Conservation (phyloP, 1,139 yeast species). For the Eremothecium coryli region DNA sequence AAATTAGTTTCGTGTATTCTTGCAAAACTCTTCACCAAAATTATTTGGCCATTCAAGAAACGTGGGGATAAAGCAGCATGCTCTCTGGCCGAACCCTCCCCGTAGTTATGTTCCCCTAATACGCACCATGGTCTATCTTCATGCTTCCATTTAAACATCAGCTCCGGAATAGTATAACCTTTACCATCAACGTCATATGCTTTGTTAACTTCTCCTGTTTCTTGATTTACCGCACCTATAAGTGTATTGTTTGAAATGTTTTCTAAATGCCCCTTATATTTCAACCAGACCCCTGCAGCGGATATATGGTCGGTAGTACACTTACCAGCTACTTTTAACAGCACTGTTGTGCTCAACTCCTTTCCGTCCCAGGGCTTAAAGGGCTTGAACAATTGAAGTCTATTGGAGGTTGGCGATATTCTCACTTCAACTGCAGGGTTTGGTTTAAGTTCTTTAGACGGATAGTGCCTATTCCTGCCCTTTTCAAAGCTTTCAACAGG, state of each 20-base stretch:
- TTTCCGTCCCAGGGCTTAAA: conserved; percentile 78
- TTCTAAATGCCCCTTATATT: conserved; percentile 94
- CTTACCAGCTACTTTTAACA: conserved; percentile 90
- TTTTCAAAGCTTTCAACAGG: conserved; percentile 71
- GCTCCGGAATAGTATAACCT: conserved; percentile 77
- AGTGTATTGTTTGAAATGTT: conserved; percentile 91
- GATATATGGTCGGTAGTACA: conserved; percentile 98
- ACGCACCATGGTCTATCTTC: conserved; percentile 85
- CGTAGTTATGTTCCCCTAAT: conserved; percentile 94
- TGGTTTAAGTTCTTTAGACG: conserved; percentile 69
- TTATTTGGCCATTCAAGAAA: conserved; percentile 82
- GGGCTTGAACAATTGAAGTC: conserved; percentile 81
- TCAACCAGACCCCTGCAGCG: conserved; percentile 99
- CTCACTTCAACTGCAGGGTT: conserved; percentile 57
- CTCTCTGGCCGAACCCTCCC: conserved; percentile 98
- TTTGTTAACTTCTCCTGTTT: conserved; percentile 88
- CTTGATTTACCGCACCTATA: conserved; percentile 94
- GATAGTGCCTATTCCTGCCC: conserved; percentile 80
- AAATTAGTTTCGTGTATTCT: conserved; percentile 88
- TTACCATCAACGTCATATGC: conserved; percentile 84
- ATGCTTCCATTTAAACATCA: conserved; percentile 91
- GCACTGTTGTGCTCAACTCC: conserved; percentile 66
- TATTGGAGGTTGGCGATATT: conserved; percentile 71
- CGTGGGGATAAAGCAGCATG: conserved; percentile 96
- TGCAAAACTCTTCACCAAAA: conserved; percentile 91